Evolutionary conservation across 2,329 filamentous ascomycete genomes (phyloP), one percentile per base, ranked within the genome.

Genomic region (Phaeoacremonium minimum): DNA sequence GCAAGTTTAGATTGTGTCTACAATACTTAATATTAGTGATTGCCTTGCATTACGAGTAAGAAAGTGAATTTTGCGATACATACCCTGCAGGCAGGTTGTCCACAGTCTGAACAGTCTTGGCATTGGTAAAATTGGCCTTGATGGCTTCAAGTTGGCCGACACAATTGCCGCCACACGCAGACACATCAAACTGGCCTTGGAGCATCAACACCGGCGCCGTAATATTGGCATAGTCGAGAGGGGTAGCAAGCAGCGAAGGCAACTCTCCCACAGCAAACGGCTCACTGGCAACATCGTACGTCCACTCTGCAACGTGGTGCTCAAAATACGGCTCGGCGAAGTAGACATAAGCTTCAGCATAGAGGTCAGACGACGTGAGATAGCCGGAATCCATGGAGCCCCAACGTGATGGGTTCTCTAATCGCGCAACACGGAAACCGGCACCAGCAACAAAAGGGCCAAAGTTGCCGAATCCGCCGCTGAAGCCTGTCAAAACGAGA

Each of bases 161-260:
- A 15, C 53, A 57, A 18, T 56, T 44, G 3, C 52, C 53, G 2
- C 52, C 52, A 34, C 53, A 57, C 5, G 52, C 53, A 13, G 52
- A 57, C 4, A 53, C 38, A 29, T 56, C 53, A 29, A 45, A 56
- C 17, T 44, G 42, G 7, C 52, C 53, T 37, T 57, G 53, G 6
- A 56, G 26, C 4, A 54, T 29, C 13, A 52, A 36, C 7, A 53
- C 50, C 1, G 53, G 43, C n/a, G 47, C 49, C 13, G 42, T 46
- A 12, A 56, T 39, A 14, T 42, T 39, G 2, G 4, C 36, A 15
- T 48, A 56, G 4, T 35, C 34, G 4, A 55, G 36, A 6, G 38
- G 30, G n/a, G 49, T 48, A 15, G 37, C 46, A 3, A 56, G 28
- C 28, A 57, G 38, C 15, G 51, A 52, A 4, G 46, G 51, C n/a